Conservation (phyloP, 208 protist species). For the Leishmania mexicana region DNA sequence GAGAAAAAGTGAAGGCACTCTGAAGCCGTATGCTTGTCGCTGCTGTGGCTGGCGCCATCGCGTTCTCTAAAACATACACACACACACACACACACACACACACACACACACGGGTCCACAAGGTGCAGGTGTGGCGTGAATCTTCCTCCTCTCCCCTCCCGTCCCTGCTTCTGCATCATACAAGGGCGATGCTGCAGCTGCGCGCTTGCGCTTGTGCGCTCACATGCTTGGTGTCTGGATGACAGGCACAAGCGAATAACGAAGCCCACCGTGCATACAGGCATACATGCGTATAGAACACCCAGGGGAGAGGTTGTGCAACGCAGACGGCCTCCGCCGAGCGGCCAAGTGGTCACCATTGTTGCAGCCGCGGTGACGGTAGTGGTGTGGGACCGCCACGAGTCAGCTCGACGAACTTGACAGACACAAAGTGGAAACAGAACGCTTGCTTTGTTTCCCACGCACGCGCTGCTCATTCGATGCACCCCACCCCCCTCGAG, state of each 20-base stretch:
- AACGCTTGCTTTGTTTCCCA: background rate
- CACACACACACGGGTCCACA: background rate
- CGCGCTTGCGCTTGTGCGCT: background rate
- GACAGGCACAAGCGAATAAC: background rate
- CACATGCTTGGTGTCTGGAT: background rate
- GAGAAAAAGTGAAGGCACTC: background rate
- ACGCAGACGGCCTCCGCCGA: background rate
- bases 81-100: background rate
- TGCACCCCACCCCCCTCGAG: background rate
- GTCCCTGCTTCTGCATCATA: background rate
- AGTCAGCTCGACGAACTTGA: background rate
- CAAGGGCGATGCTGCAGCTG: background rate
- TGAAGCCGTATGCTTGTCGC: background rate
- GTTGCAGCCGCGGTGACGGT: background rate
- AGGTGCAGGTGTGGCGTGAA: background rate
- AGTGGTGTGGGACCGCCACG: background rate
- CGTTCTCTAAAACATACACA: background rate
- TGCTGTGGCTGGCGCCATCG: background rate
- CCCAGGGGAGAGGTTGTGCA: background rate
- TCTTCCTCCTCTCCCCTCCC: background rate
- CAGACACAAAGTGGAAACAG: background rate
- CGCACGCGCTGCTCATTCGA: background rate
- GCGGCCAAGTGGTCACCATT: background rate
- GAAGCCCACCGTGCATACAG: background rate
- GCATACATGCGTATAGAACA: background rate